Evolutionary conservation across 352 stramenopile species (phyloP).

Genomic region (Peronosclerospora sorghi): DNA sequence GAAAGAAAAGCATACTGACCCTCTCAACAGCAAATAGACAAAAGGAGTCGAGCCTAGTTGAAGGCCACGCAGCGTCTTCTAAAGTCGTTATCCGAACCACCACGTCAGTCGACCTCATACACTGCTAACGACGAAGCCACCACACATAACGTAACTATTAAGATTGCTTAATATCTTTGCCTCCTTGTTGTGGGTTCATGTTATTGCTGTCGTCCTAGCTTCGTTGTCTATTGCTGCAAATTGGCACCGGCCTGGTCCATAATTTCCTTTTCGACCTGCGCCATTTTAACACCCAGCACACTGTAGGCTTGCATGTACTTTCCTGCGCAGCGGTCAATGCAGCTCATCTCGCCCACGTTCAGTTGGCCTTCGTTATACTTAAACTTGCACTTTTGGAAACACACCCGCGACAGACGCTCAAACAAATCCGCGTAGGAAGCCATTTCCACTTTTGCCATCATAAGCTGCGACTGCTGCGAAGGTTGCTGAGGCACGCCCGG

Average conservation of each 20-base stretch:
- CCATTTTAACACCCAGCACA: slow-evolving; percentile 89
- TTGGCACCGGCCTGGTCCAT: slow-evolving; percentile 56
- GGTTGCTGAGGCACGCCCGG: slow-evolving; percentile 33
- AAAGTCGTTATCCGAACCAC: too few relatives aligned
- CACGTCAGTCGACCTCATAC: too few relatives aligned
- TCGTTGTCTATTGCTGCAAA: slow-evolving; percentile 29
- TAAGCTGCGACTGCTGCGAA: slow-evolving; percentile 68
- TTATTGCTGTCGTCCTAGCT: background rate
- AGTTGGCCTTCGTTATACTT: slow-evolving; percentile 95
- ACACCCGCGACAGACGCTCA: slow-evolving; percentile 84
- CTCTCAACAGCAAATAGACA: too few relatives aligned
- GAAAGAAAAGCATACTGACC: too few relatives aligned
- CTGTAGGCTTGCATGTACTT: slow-evolving; percentile 98
- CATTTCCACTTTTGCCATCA: slow-evolving; percentile 88
- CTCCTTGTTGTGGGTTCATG: too few relatives aligned
- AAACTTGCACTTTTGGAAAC: slow-evolving; percentile 92
- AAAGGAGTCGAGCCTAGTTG: too few relatives aligned
- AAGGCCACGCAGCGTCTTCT: too few relatives aligned
- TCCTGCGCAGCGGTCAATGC: slow-evolving; percentile 93
- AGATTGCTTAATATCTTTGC: too few relatives aligned
- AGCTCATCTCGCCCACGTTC: slow-evolving; percentile 96
- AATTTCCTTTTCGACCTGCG: slow-evolving; percentile 91
- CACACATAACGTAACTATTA: too few relatives aligned
- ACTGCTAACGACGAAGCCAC: too few relatives aligned
- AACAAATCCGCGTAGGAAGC: slow-evolving; percentile 87